Conservation (phyloP, 805 yeast species). For the Kazachstania martiniae region DNA sequence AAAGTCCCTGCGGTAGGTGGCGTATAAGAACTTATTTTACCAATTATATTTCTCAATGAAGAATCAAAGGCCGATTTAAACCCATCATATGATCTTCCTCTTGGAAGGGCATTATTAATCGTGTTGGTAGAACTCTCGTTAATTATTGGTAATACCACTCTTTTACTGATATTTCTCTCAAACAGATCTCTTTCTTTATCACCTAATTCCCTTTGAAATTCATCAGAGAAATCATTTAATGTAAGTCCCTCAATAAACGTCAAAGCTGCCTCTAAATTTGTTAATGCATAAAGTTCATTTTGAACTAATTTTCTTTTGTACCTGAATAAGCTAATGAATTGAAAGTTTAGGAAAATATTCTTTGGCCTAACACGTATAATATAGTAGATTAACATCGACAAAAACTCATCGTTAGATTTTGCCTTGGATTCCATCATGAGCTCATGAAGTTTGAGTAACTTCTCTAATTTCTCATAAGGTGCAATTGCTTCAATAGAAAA, state of each 20-base stretch:
- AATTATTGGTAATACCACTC: slow-evolving; percentile 11
- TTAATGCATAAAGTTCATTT: slow-evolving; percentile 24
- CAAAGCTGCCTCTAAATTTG: slow-evolving; percentile 27
- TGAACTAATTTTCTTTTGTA: slow-evolving; percentile 24
- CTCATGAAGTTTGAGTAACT: slow-evolving; percentile 19
- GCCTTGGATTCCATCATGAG: slow-evolving; percentile 16
- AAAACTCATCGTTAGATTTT: slow-evolving; percentile 25
- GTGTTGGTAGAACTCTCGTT: background rate
- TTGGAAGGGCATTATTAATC: background rate
- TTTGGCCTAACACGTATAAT: slow-evolving; percentile 16
- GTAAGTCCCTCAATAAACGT: slow-evolving; percentile 25
- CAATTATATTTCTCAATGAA: slow-evolving; percentile 22
- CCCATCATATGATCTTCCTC: slow-evolving; percentile 17
- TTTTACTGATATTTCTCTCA: slow-evolving; percentile 13
- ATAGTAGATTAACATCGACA: slow-evolving; percentile 23
- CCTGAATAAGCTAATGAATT: slow-evolving; percentile 25
- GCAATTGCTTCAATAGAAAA: slow-evolving; percentile 17
- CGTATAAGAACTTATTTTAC: slow-evolving; percentile 23
- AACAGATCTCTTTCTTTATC: slow-evolving; percentile 9
- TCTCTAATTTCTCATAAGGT: slow-evolving; percentile 23
- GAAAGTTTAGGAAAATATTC: slow-evolving; percentile 19
- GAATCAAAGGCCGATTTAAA: slow-evolving; percentile 21
- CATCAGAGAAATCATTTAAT: slow-evolving; percentile 14
- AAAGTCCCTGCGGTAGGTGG: slow-evolving; percentile 13
- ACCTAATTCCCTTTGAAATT: slow-evolving; percentile 10